Percentiles rank a stretch among this genome's conserved stretches.
These are phyloP conservation scores for Daldinia sp. DNA, from an alignment of 2,329 filamentous ascomycete genomes.

Conservation along the genomic window DNA sequence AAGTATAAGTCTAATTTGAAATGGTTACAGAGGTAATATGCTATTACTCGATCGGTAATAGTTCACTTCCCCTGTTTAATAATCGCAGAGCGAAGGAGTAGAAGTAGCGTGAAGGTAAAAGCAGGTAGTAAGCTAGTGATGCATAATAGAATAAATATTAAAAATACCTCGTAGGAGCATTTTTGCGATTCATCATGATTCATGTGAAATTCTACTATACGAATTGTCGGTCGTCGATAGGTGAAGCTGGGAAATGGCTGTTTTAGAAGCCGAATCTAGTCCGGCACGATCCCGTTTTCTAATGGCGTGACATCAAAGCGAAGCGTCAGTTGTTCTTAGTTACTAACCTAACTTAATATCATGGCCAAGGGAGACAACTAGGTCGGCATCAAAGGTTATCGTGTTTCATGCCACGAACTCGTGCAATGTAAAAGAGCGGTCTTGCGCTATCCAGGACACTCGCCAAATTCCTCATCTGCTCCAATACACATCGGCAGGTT, in stretches of 20 bases:
- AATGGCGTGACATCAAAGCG: background rate
- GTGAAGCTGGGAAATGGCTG: background rate
- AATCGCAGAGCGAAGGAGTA: slow-evolving; percentile 16
- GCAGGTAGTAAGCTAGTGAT: background rate
- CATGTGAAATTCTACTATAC: background rate
- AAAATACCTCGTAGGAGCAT: background rate
- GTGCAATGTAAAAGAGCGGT: background rate
- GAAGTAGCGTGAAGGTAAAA: slow-evolving; percentile 12
- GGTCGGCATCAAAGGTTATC: background rate
- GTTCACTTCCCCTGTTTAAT: slow-evolving; percentile 7
- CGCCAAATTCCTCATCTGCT: background rate
- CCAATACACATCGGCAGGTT: background rate
- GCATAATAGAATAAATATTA: background rate
- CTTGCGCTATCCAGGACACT: background rate
- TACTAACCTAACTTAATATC: background rate
- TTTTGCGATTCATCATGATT: background rate
- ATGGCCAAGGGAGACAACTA: background rate
- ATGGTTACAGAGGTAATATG: slow-evolving; percentile 5
- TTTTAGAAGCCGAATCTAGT: background rate
- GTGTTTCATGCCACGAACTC: background rate
- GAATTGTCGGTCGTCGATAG: background rate
- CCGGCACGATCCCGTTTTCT: background rate
- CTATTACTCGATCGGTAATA: background rate
- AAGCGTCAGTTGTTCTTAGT: background rate
- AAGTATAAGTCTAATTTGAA: slow-evolving; percentile 19